A percentile compares a stretch with the other conserved stretches of the same genome.
Evolutionary conservation across 164 flowering plant genomes (phyloP).

Genomic region (Umbilicus rupestris): DNA sequence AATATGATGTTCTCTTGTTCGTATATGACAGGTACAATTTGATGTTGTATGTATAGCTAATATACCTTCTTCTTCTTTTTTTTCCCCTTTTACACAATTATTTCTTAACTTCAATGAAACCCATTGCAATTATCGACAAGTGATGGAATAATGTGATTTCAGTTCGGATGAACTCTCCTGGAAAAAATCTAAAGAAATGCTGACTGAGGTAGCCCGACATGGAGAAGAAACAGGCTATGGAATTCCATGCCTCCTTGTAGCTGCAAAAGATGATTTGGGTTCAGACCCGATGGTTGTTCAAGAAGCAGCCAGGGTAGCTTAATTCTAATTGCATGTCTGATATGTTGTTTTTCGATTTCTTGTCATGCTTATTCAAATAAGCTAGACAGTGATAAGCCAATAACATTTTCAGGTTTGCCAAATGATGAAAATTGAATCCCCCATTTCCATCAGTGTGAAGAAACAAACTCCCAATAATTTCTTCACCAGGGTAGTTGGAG

Average conservation of each 20-base stretch:
- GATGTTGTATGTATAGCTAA: background rate
- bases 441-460: slow-evolving; percentile 38
- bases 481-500: slow-evolving; percentile 28
- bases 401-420: slow-evolving; percentile 23
- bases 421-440: slow-evolving; percentile 44
- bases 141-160: background rate
- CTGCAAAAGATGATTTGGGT: slow-evolving; percentile 23
- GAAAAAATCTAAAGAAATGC: slow-evolving; percentile 23
- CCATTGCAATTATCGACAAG: background rate
- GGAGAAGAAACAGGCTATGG: slow-evolving; percentile 26
- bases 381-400: background rate
- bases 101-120: background rate
- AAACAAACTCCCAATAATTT: slow-evolving; percentile 26
- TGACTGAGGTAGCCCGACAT: slow-evolving; percentile 18
- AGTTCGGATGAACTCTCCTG: slow-evolving; percentile 29
- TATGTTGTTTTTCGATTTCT: background rate
- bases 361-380: background rate
- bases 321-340: background rate
- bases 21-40: slow-evolving; percentile 29
- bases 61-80: background rate
- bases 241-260: slow-evolving; percentile 27
- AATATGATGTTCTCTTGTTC: slow-evolving; percentile 30
- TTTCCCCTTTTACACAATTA: background rate
- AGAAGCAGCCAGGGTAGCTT: slow-evolving; percentile 36
- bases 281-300: slow-evolving; percentile 19